Evolutionary conservation across 371 early-diverging fungal species (phyloP), one percentile per base, ranked within the genome.

Genomic region (Nematocida homosporus): DNA sequence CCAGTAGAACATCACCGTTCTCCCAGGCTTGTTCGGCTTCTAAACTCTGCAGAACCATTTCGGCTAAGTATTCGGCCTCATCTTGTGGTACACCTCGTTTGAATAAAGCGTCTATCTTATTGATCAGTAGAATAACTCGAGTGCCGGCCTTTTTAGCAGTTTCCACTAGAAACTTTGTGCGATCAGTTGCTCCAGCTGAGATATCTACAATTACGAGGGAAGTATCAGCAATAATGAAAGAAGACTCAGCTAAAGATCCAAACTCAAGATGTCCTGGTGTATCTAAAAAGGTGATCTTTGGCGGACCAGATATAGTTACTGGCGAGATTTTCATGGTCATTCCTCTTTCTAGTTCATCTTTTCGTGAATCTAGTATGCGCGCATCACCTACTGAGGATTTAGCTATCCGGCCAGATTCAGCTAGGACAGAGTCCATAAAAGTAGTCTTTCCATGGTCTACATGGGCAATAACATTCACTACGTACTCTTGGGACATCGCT

Each of bases 221-320:
- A 34, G 94, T 95, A 79, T 99, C 99, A 48, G 93, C 92, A 0
- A 99, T 83, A 48, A 94, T 86, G 1, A 95, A 92, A 0, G 96
- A 94, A 16, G 93, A 90, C 3, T 92, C 91, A 16, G 97, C 94
- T 78, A 97, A 92, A 32, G 91, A 88, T 1, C 94, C 90, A 82
- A 99, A 99, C 83, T 99, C 99, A 40, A 97, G 92, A 80, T 99
- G 99, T 6, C 99, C 99, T 5, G 99, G 99, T 4, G 95, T 94
- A 83, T 99, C 99, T 66, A 99, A 94, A 56, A 99, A 80, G 18
- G 77, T 66, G 52, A 79, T 76, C 23, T 35, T 40, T 5, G 16
- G 50, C 10, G 52, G 50, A 3, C 32, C 29, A 6, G 60, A 25
- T 13, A 72, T n/a, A 27, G 60, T 60, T n/a, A 72, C 44, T 2